phyloP scores from a whole-genome alignment of 2,329 filamentous ascomycete genomes.

The Huntiella moniliformis region DNA sequence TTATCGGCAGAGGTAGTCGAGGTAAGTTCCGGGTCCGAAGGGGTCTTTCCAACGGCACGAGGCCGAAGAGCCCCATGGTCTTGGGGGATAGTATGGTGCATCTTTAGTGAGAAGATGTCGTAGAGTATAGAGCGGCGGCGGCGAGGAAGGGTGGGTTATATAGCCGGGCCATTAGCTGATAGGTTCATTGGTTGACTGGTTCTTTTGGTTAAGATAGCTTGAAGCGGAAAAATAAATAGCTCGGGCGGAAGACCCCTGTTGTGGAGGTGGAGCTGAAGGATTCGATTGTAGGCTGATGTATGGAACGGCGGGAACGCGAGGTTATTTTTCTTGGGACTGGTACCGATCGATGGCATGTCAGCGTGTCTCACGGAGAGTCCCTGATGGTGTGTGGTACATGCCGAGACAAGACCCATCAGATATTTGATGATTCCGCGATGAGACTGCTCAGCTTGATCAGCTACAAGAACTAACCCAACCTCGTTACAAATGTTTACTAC shows the following conservation, averaged over 20 bases:
- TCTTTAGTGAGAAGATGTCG: not conserved
- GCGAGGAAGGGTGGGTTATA: not conserved
- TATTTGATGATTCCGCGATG: no score
- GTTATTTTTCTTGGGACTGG: not conserved
- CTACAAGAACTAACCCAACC: no score
- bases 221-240: not conserved
- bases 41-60: not conserved
- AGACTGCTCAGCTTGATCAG: no score
- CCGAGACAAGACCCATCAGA: no score
- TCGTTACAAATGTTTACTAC: no score
- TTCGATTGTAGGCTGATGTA: not conserved
- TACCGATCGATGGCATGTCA: not conserved
- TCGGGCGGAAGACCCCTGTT: not conserved
- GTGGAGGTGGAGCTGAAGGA: not conserved
- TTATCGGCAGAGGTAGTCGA: slow-evolving; percentile 33
- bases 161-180: not conserved
- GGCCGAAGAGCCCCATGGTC: slow-evolving; percentile 3
- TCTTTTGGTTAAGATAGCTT: not conserved
- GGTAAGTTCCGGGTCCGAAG: slow-evolving; percentile 12
- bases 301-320: not conserved
- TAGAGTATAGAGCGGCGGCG: not conserved
- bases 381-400: no score
- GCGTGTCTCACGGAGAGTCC: no score
- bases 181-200: not conserved
- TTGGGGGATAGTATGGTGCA: not conserved